Conservation (phyloP, 208 protist genomes). For the Leishmania guyanensis region DNA sequence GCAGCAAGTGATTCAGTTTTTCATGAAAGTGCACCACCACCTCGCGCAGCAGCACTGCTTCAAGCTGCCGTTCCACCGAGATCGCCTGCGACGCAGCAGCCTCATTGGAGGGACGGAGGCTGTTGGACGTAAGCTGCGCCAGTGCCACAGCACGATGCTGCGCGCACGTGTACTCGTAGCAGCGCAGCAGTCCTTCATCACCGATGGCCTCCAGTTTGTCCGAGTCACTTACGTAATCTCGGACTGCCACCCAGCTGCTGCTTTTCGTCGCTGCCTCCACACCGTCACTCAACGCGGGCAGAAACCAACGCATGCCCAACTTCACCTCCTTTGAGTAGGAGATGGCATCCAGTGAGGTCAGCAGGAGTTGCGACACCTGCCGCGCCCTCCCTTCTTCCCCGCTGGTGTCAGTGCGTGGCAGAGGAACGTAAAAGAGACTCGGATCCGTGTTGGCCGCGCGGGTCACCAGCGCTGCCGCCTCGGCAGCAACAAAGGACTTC, state of each 20-base stretch:
- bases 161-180: constrained; percentile 66
- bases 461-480: constrained; percentile 17
- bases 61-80: constrained; percentile 13
- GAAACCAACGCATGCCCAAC: constrained; percentile 76
- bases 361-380: constrained; percentile 10
- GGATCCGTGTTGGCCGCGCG: not conserved
- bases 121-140: not conserved
- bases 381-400: not conserved
- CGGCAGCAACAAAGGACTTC: constrained; percentile 32
- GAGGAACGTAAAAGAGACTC: not conserved
- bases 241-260: constrained; percentile 55
- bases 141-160: constrained; percentile 7
- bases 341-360: constrained; percentile 56
- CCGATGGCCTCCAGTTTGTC: constrained; percentile 90
- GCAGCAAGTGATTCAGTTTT: constrained; percentile 60
- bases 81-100: not conserved
- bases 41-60: constrained; percentile 45
- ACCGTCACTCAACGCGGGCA: constrained; percentile 29
- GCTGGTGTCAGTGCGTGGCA: constrained; percentile 3
- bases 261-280: not conserved
- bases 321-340: constrained; percentile 84
- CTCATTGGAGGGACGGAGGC: not conserved
- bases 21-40: constrained; percentile 74
- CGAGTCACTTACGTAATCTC: constrained; percentile 81
- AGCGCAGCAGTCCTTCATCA: constrained; percentile 63